Percentiles rank a stretch among this genome's conserved stretches.
phyloP scores from a whole-genome alignment of 495 filamentous ascomycete genomes.

The Penicillium samsonianum region DNA sequence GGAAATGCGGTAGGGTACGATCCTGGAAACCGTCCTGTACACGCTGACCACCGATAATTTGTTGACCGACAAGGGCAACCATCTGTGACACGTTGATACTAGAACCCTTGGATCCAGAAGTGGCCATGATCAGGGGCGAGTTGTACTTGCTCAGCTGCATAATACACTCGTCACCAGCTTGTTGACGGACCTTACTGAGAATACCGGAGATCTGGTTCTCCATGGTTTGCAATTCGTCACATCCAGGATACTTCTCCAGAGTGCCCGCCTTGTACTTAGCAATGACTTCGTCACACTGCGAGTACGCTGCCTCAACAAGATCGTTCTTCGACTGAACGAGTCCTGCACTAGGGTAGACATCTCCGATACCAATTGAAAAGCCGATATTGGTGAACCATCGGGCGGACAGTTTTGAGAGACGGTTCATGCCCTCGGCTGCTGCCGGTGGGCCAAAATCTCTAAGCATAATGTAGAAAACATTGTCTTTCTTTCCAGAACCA shows the following conservation, averaged over 20 bases:
- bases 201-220: conserved; percentile 90
- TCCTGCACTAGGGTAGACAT: conserved; percentile 77
- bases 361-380: conserved; percentile 94
- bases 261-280: conserved; percentile 72
- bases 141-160: conserved; percentile 87
- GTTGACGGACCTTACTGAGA: conserved; percentile 83
- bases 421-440: conserved; percentile 90
- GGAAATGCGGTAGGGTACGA: conserved; percentile 90
- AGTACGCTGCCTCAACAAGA: conserved; percentile 78
- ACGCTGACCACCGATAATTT: conserved; percentile 93
- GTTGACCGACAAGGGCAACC: conserved; percentile 95
- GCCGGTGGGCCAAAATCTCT: conserved; percentile 89
- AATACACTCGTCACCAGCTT: conserved; percentile 90
- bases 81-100: conserved; percentile 99
- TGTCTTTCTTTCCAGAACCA: conserved; percentile 95
- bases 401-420: conserved; percentile 86
- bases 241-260: conserved; percentile 81
- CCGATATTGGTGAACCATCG: conserved; percentile 86
- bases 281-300: conserved; percentile 82
- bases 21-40: conserved; percentile 97
- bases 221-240: conserved; percentile 86
- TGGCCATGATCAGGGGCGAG: conserved; percentile 94
- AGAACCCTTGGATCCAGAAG: conserved; percentile 92
- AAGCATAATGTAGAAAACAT: conserved; percentile 93
- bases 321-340: conserved; percentile 69